Evolutionary conservation across 1,284 basidiomycete genomes (phyloP).

Genomic region (Cryptococcus wingfieldii): DNA sequence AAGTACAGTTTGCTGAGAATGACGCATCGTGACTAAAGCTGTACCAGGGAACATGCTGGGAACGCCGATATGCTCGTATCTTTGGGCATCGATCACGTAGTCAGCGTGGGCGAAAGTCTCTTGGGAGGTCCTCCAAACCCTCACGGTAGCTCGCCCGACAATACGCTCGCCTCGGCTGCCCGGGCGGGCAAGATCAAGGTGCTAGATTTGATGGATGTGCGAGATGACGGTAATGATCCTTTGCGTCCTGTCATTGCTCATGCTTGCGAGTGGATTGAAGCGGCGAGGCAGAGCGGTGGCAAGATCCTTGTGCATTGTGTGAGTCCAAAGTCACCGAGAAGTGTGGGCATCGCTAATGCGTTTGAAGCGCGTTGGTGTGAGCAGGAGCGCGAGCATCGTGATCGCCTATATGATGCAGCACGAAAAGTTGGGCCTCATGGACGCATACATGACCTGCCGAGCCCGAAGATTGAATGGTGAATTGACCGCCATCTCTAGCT

Average conservation of each 20-base stretch:
- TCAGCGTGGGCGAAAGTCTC: conserved; percentile 79
- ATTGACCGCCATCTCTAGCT: conserved; percentile 2
- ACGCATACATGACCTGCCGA: conserved; percentile 68
- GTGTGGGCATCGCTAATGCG: neutral
- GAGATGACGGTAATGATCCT: conserved; percentile 94
- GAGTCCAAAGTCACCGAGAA: conserved; percentile 7
- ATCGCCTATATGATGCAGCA: conserved; percentile 98
- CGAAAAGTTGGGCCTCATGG: conserved; percentile 77
- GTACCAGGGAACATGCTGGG: conserved; percentile 73
- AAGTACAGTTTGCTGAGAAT: conserved; percentile 44
- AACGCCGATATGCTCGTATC: conserved; percentile 94
- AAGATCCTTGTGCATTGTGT: conserved; percentile 88
- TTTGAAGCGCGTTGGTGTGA: conserved; percentile 74
- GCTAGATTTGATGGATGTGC: conserved; percentile 43
- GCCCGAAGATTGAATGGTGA: conserved; percentile 45
- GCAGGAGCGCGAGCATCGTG: conserved; percentile 85
- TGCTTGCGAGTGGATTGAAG: conserved; percentile 90
- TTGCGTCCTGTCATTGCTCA: conserved; percentile 80
- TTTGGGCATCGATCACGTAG: conserved; percentile 95
- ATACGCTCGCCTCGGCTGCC: conserved; percentile 37
- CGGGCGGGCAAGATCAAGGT: conserved; percentile 42
- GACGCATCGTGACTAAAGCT: neutral
- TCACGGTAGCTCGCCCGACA: conserved; percentile 24
- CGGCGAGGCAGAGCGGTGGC: conserved; percentile 73
- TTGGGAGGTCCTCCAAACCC: conserved; percentile 16